phyloP scores from a whole-genome alignment of 139 green algal genomes.

The Chlorella vulgaris region DNA sequence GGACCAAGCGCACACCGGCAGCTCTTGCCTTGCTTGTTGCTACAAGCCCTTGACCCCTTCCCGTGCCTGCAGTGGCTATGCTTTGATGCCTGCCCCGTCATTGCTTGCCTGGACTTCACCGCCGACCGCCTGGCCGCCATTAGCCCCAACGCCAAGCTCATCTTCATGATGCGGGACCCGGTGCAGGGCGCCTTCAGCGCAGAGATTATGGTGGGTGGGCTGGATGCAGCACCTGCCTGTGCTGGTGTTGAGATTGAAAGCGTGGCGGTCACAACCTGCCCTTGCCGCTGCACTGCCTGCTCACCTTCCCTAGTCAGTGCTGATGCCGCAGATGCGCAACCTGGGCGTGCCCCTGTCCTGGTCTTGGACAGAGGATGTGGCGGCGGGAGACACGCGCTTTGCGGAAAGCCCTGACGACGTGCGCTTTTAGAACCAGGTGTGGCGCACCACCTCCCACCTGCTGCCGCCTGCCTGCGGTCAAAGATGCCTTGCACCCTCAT shows the following conservation, averaged over 20 bases:
- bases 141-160: constrained; percentile 76
- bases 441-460: neutral
- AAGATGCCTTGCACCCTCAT: too few species aligned
- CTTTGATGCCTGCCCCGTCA: constrained; percentile 83
- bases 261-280: too few species aligned
- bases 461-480: too few species aligned
- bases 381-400: constrained; percentile 51
- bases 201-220: constrained; percentile 66
- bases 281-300: too few species aligned
- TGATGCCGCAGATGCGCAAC: constrained; percentile 61
- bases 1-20: neutral
- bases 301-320: neutral
- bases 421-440: constrained; percentile 37
- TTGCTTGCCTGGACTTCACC: constrained; percentile 70
- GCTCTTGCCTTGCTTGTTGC: neutral
- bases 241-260: neutral
- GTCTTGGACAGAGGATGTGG: constrained; percentile 56
- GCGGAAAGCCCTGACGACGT: constrained; percentile 34
- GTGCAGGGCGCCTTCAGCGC: constrained; percentile 68
- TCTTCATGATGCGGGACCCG: constrained; percentile 80
- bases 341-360: constrained; percentile 71
- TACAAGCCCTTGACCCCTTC: neutral
- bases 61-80: constrained; percentile 57
- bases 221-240: neutral
- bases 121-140: constrained; percentile 64